Evolutionary conservation across 2,329 filamentous ascomycete species (phyloP), one percentile per base, ranked within the genome.

Genomic region (Colletotrichum destructivum): DNA sequence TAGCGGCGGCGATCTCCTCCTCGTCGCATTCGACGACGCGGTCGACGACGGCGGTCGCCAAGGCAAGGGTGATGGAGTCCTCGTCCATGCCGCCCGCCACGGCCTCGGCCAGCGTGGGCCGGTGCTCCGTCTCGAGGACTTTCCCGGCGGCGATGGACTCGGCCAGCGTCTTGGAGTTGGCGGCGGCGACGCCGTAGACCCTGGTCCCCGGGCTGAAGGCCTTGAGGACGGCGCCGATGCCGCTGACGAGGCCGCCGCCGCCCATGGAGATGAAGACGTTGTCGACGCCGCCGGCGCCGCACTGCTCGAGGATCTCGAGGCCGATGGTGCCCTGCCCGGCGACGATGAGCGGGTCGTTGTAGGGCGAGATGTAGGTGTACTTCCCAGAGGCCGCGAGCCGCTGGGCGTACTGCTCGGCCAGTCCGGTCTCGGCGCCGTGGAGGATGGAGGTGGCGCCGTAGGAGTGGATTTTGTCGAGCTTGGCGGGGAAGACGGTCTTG

Each of bases 251-350:
- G 0, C 76, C 75, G 23, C 75, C 75, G 18, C 76, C 76, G 16
- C 76, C 75, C 75, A 77, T 76, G 26, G 76, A 70, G 26, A 77
- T 66, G 61, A 77, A 77, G 18, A 76, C 23, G 31, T 73, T 76
- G 26, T 77, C 75, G 5, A 76, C 72, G 2, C 67, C 31, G 31
- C 6, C 31, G 31, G 31, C 49, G 21, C 21, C 42, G 40, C 73
- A 74, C 63, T 77, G 76, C 67, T 77, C 75, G 2, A 77, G 74
- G 9, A 77, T 74, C 59, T 74, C 75, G 16, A 76, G 74, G 0
- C 64, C 75, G 15, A 75, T 75, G 0, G 74, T 75, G 0, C 69
- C 75, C 38, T 76, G 75, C 0, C 75, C 75, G 3, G 75, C 74
- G 8, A 75, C 70, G 15, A 76, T 68, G 31, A 74, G 70, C 2